Conservation (phyloP, 1,139 yeast genomes). For the Sugiyamaella pinicola region DNA sequence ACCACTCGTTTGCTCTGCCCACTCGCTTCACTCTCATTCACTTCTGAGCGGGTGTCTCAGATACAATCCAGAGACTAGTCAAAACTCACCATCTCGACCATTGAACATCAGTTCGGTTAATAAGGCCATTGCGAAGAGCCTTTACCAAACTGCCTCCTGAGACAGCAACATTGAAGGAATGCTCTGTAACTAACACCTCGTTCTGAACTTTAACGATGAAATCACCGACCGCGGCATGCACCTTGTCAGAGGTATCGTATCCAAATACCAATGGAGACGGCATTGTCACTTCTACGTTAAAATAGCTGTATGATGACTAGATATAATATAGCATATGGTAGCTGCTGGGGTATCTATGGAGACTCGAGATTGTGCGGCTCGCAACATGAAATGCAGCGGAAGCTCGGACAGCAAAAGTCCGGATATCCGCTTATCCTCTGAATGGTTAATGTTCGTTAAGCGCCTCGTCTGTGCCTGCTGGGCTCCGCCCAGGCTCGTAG, state of each 20-base stretch:
- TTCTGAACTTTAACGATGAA: constrained; percentile 83
- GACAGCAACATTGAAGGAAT: constrained; percentile 68
- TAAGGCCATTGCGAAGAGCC: constrained; percentile 68
- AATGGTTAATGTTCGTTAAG: too few relatives aligned
- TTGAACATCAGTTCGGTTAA: constrained; percentile 57
- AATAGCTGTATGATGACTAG: too few relatives aligned
- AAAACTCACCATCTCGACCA: constrained; percentile 62
- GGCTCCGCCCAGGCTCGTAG: too few relatives aligned
- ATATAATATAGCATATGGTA: too few relatives aligned
- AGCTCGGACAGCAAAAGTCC: neutral
- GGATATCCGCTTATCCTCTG: neutral
- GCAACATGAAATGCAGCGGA: too few relatives aligned
- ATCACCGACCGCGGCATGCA: constrained; percentile 75
- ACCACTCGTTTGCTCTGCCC: neutral
- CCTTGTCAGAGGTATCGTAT: constrained; percentile 33
- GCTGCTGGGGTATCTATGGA: too few relatives aligned
- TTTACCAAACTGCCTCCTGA: constrained; percentile 91
- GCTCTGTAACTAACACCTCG: constrained; percentile 49
- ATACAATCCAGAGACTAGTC: neutral
- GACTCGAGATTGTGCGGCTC: neutral
- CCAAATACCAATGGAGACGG: constrained; percentile 33
- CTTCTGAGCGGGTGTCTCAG: too few relatives aligned
- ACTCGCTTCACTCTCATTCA: neutral
- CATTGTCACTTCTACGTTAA: constrained; percentile 21
- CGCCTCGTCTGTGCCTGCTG: too few relatives aligned